Evolutionary conservation across 805 yeast genomes (phyloP).

Genomic region (Candida andamanensis): DNA sequence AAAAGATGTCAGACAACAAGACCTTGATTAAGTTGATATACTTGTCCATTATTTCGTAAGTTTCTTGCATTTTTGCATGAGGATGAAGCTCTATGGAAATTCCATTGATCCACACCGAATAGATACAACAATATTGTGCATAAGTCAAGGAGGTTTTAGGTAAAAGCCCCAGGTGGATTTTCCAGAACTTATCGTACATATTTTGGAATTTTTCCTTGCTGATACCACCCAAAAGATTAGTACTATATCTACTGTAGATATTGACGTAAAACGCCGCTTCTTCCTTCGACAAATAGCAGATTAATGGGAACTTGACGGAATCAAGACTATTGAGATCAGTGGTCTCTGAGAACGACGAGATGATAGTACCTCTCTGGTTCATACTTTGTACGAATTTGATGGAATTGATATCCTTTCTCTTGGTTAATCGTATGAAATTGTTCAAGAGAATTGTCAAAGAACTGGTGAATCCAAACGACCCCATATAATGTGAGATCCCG

Average conservation of each 20-base stretch:
- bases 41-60: conserved; percentile 6
- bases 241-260: background rate
- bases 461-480: conserved; percentile 9
- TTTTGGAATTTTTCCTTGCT: conserved; percentile 2
- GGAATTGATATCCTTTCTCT: conserved; percentile 3
- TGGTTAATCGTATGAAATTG: conserved; percentile 5
- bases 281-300: conserved; percentile 4
- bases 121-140: conserved; percentile 7
- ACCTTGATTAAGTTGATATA: conserved; percentile 8
- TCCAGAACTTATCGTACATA: conserved; percentile 6
- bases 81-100: conserved; percentile 7
- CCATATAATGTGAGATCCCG: conserved; percentile 9
- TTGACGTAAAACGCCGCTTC: conserved; percentile 8
- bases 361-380: conserved; percentile 9
- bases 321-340: conserved; percentile 3
- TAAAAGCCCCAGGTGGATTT: conserved; percentile 1
- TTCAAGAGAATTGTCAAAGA: conserved; percentile 6
- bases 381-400: conserved; percentile 7
- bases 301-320: conserved; percentile 4
- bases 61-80: conserved; percentile 7
- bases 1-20: conserved; percentile 6
- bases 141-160: conserved; percentile 2
- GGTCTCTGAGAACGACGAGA: conserved; percentile 10
- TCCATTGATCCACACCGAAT: conserved; percentile 9
- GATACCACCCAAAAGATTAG: conserved; percentile 3